Base-by-base conservation (phyloP, 2,329 filamentous ascomycete genomes). In the Hypomyces perniciosus region DNA sequence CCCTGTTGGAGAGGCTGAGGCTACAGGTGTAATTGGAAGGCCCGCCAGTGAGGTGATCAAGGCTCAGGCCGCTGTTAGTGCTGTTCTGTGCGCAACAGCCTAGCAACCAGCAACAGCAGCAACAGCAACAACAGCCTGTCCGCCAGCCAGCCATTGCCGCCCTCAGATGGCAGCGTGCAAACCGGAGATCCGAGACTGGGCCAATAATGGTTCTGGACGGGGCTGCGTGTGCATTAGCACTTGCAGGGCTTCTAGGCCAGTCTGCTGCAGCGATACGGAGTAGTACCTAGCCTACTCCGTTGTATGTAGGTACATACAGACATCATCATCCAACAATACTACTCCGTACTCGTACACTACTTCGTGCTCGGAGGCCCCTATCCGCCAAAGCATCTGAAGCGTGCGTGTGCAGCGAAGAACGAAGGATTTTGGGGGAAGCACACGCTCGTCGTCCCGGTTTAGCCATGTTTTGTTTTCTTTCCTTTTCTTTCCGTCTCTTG, bases 101-200 rank as follows among this genome's bases (percentile, higher is more conserved):
- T 38, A 38, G 12, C 20, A 38, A 38, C 35, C 20, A 20, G 20
- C 20, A 20, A 20, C 20, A 20, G 20, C 20, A 20, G 20, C 20
- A 20, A 35, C 12, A n/a, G 33, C 8, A 35, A 8, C 8, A n/a
- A 35, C 12, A n/a, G 33, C 8, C 12, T 38, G 35, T n/a, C 35
- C 40, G 12, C 27, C 40, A 42, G 46, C 49, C 31, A 51, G 49
- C 44, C 34, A 39, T 49, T 52, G 50, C 50, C 50, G 50, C 50
- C 46, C 50, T 48, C 38, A 20, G 29, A 9, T 34, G 34, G 38
- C 42, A 39, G 43, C 43, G 37, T 41, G 48, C 35, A 20, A 41
- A 26, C 20, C 12, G 4, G 46, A 20, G 31, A 40, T 35, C 46
- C 51, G 46, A 49, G 40, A 46, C 33, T 9, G 35, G 26, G 33